A percentile compares a stretch with the other conserved stretches of the same genome.
These are phyloP conservation scores for Brassica cretica DNA, from an alignment of 345 rosid genomes.

Conservation along the genomic window DNA sequence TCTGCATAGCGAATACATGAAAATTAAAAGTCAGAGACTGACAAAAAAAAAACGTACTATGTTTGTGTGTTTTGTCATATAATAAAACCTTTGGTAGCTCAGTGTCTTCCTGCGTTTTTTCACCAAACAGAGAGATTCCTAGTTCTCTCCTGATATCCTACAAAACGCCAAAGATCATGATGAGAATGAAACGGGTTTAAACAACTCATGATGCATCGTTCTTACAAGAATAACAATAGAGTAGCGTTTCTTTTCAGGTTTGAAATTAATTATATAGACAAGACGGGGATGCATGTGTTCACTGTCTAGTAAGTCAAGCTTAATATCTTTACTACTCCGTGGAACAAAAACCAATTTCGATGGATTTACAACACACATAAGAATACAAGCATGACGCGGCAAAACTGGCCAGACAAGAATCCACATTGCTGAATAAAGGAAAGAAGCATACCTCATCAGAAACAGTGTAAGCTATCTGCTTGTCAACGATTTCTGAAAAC, in stretches of 20 bases:
- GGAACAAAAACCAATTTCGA: not conserved
- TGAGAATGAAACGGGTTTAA: not conserved
- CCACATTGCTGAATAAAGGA: not conserved
- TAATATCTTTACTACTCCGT: not conserved
- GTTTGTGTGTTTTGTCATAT: not conserved
- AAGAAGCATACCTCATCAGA: constrained; percentile 24
- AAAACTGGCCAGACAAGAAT: constrained; percentile 4
- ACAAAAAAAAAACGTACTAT: not conserved
- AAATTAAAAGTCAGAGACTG: not conserved
- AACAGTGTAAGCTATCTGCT: constrained; percentile 31
- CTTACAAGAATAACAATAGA: constrained; percentile 5
- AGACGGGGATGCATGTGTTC: not conserved
- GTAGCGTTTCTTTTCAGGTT: no score
- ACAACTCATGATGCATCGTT: not conserved
- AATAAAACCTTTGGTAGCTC: constrained; percentile 38
- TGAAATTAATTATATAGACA: not conserved
- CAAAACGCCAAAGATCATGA: not conserved
- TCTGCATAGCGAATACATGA: constrained; percentile 21
- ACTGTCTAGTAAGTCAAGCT: not conserved
- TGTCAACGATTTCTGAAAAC: constrained; percentile 31
- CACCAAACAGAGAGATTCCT: constrained; percentile 34
- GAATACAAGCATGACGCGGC: not conserved
- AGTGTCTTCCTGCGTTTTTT: constrained; percentile 26
- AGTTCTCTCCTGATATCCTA: constrained; percentile 41
- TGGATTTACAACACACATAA: constrained; percentile 4